phyloP scores from a whole-genome alignment of 2,329 filamentous ascomycete species.

The Coniochaeta sp. region DNA sequence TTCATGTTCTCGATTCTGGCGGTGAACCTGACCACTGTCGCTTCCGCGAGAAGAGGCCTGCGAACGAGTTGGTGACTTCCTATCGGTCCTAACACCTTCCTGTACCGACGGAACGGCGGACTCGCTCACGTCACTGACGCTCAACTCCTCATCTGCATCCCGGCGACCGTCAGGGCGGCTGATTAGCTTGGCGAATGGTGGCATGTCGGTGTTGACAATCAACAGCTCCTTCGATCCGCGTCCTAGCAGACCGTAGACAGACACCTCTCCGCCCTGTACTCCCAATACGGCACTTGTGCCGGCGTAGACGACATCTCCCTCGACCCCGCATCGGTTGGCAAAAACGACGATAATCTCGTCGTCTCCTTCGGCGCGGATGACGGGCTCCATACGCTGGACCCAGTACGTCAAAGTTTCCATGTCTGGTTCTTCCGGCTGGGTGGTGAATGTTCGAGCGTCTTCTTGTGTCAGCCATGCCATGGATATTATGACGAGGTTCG shows the following conservation, averaged over 20 bases:
- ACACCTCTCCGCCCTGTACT: conserved; percentile 58
- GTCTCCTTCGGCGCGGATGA: conserved; percentile 42
- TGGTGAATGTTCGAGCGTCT: conserved; percentile 37
- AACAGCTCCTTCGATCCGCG: conserved; percentile 63
- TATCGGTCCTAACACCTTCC: neutral
- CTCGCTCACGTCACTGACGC: neutral
- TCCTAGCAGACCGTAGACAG: conserved; percentile 62
- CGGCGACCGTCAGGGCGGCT: conserved; percentile 15
- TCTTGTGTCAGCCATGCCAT: conserved; percentile 73
- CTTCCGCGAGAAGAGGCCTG: neutral
- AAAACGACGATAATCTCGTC: conserved; percentile 63
- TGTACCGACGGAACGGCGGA: neutral
- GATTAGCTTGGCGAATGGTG: conserved; percentile 36
- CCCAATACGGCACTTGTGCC: conserved; percentile 68
- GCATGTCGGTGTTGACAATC: conserved; percentile 53
- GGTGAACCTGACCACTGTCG: too few species aligned
- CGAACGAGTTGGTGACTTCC: neutral
- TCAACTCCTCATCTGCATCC: conserved; percentile 15
- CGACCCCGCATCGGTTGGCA: conserved; percentile 62
- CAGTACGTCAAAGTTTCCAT: conserved; percentile 70
- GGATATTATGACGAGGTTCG: conserved; percentile 60
- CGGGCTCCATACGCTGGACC: conserved; percentile 62
- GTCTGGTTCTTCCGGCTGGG: conserved; percentile 52
- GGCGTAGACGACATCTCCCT: conserved; percentile 61
- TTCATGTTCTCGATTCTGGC: neutral